Percentiles rank a stretch among this genome's conserved stretches.
Evolutionary conservation across 2,329 filamentous ascomycete genomes (phyloP).

Genomic region (Apiospora koreana): DNA sequence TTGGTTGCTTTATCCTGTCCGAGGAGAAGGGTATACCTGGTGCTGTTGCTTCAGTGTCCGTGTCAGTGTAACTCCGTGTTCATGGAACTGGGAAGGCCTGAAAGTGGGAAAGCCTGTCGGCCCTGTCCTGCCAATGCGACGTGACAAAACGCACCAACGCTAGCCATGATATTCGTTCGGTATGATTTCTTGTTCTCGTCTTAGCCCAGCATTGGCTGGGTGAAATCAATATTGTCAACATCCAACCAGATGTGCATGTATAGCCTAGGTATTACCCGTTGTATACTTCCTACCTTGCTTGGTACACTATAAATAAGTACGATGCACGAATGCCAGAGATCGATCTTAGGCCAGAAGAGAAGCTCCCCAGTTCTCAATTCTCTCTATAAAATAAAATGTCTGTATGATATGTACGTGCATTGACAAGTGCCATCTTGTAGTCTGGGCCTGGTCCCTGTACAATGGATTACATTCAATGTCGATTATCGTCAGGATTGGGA

Average conservation of each 20-base stretch:
- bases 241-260: neutral
- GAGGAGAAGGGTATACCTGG: neutral
- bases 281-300: neutral
- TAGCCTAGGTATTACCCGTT: neutral
- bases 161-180: neutral
- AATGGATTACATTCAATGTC: neutral
- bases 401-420: too few species aligned
- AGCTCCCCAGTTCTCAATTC: neutral
- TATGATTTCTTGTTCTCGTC: conserved; percentile 1
- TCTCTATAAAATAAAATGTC: neutral
- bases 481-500: neutral
- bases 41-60: conserved; percentile 1
- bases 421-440: neutral
- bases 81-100: conserved; percentile 7
- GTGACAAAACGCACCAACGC: neutral
- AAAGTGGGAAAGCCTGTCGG: conserved; percentile 1
- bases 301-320: neutral
- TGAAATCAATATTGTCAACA: neutral
- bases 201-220: neutral
- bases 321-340: neutral
- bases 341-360: neutral
- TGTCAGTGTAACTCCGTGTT: conserved; percentile 5
- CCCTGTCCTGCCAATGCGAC: neutral
- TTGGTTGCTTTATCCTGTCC: neutral
- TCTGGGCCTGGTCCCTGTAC: neutral